Conservation (phyloP, 2,329 filamentous ascomycete genomes). For the Atkinsonella texensis region DNA sequence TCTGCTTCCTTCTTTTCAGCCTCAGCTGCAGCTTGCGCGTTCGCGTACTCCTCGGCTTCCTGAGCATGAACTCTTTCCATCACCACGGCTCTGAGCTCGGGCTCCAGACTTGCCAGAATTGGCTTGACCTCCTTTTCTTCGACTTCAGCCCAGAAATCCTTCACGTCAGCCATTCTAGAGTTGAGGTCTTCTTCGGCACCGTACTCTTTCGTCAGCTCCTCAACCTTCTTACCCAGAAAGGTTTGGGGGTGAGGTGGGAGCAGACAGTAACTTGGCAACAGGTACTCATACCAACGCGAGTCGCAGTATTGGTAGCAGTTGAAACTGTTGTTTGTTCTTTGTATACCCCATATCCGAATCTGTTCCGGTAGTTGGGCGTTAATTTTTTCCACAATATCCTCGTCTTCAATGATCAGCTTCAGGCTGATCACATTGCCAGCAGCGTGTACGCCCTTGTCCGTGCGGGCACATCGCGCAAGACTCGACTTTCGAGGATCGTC, state of each 20-base stretch:
- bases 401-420: slow-evolving; percentile 91
- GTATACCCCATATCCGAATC: slow-evolving; percentile 90
- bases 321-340: slow-evolving; percentile 80
- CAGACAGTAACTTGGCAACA: slow-evolving; percentile 87
- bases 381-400: slow-evolving; percentile 79
- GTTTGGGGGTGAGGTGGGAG: slow-evolving; percentile 84
- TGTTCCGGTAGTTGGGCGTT: slow-evolving; percentile 75
- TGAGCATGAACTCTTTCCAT: slow-evolving; percentile 44
- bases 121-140: slow-evolving; percentile 73
- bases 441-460: slow-evolving; percentile 94
- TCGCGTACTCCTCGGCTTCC: slow-evolving; percentile 17
- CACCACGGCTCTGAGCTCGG: slow-evolving; percentile 50
- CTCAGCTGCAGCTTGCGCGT: neutral
- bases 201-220: slow-evolving; percentile 63
- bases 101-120: slow-evolving; percentile 48
- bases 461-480: slow-evolving; percentile 84
- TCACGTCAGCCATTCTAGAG: slow-evolving; percentile 62
- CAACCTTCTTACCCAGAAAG: slow-evolving; percentile 71
- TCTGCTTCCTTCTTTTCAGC: slow-evolving; percentile 11
- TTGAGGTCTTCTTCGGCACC: slow-evolving; percentile 58
- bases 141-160: slow-evolving; percentile 69
- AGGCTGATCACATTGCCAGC: slow-evolving; percentile 91
- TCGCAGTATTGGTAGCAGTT: slow-evolving; percentile 93
- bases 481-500: slow-evolving; percentile 95
- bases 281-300: slow-evolving; percentile 92